Evolutionary conservation across 345 rosid species (phyloP), one percentile per base, ranked within the genome.

Genomic region (Carallia brachiata): DNA sequence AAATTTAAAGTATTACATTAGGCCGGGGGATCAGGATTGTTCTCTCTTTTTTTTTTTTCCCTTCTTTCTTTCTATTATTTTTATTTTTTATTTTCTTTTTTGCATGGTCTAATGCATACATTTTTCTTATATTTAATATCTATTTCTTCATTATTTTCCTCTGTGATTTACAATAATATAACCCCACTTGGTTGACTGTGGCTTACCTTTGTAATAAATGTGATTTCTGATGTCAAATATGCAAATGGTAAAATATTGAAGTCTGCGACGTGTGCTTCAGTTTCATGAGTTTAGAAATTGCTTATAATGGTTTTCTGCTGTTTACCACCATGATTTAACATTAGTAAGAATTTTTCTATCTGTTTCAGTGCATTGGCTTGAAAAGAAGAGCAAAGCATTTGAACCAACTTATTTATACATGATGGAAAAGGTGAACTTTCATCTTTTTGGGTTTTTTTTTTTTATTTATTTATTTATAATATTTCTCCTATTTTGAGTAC

Each of bases 381-480:
- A 92, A 82, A 81, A 79, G 67, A 87, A 81, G 81, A 88, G 84
- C 76, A 86, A 88, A 80, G 92, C 81, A 61, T 92, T 88, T 84
- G 99, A 92, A 74, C 97, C 99, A 66, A 84, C 89, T 58, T 95
- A 90, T 80, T 72, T 95, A 61, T 95, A 92, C 81, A 89, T 97
- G 48, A 87, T 83, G 87, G 98, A 95, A 73, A 95, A 96, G 97
- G 99, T 95, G 72, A 17, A 17, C 30, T 36, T 44, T 47, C 34
- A 68, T 32, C 40, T 58, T 64, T 73, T 64, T 2, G 23, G 23
- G 23, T 23, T 23, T 65, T 61, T 39, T 36, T 39, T 17, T 4
- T 31, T 27, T 30, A 53, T 50, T 18, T 36, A 23, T 23, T 23
- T 23, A 23, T 23, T 23, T 23, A 23, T 23, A 8, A 55, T 47